Evolutionary conservation across 2,329 filamentous ascomycete genomes (phyloP).

Genomic region (Fusarium sororula): DNA sequence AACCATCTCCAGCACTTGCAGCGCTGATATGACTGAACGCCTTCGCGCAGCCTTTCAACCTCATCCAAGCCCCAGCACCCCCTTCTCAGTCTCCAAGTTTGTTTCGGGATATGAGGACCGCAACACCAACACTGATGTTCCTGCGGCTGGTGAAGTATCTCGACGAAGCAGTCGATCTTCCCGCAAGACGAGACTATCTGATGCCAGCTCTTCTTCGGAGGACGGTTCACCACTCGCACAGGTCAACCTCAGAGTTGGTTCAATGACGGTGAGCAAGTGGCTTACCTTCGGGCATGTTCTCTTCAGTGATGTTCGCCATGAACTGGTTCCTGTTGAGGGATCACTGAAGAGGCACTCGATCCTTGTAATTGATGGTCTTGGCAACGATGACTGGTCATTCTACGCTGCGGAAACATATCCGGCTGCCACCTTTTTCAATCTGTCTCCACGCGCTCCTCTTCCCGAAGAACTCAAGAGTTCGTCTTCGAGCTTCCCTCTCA

Average conservation of each 20-base stretch:
- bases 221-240: constrained; percentile 72
- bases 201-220: constrained; percentile 59
- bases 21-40: constrained; percentile 63
- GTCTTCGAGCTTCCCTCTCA: constrained; percentile 60
- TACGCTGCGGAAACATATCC: constrained; percentile 85
- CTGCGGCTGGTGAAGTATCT: constrained; percentile 45
- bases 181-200: constrained; percentile 51
- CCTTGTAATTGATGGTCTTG: constrained; percentile 82
- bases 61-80: constrained; percentile 53
- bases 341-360: constrained; percentile 65
- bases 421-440: constrained; percentile 77
- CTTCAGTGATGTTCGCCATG: constrained; percentile 81
- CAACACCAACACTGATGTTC: constrained; percentile 25
- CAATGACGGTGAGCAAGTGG: constrained; percentile 89
- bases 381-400: constrained; percentile 90
- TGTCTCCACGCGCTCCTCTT: constrained; percentile 68
- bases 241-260: constrained; percentile 80
- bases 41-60: constrained; percentile 59
- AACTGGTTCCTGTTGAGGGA: constrained; percentile 61
- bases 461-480: constrained; percentile 54
- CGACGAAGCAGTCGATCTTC: constrained; percentile 46
- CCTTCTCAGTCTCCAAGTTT: constrained; percentile 56
- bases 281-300: constrained; percentile 84
- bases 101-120: constrained; percentile 40
- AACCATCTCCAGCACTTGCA: constrained; percentile 61